Evolutionary conservation across 2,329 filamentous ascomycete genomes (phyloP).

Genomic region (Fusarium abutilonis): DNA sequence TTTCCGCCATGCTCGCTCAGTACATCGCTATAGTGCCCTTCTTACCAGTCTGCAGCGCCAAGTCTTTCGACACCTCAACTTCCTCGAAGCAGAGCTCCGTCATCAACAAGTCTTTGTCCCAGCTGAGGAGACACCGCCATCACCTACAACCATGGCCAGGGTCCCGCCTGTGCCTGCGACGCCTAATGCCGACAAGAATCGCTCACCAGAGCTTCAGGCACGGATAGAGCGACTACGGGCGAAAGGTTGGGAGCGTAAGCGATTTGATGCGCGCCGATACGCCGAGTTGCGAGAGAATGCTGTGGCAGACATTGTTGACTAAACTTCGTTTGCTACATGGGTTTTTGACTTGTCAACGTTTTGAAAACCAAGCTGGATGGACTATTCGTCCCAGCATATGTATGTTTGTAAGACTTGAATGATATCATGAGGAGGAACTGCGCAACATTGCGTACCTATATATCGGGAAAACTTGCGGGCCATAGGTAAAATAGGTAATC

Average conservation of each 20-base stretch:
- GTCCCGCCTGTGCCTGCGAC: slow-evolving; percentile 21
- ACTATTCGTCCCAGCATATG: slow-evolving; percentile 18
- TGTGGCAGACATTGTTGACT: slow-evolving; percentile 58
- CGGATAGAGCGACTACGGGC: slow-evolving; percentile 65
- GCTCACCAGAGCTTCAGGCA: slow-evolving; percentile 56
- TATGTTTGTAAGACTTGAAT: slow-evolving; percentile 29
- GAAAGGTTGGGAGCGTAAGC: slow-evolving; percentile 64
- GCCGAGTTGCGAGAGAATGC: slow-evolving; percentile 62
- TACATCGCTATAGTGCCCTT: slow-evolving; percentile 61
- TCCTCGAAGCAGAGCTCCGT: slow-evolving; percentile 55
- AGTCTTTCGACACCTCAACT: slow-evolving; percentile 59
- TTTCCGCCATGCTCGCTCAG: slow-evolving; percentile 55
- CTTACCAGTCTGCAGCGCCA: slow-evolving; percentile 61
- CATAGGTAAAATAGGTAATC: slow-evolving; percentile 4
- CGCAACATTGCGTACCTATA: neutral
- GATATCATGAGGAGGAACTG: slow-evolving; percentile 27
- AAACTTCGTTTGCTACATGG: neutral
- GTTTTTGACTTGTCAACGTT: neutral
- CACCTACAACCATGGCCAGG: neutral
- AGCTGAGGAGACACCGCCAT: slow-evolving; percentile 13
- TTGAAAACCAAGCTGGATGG: slow-evolving; percentile 3
- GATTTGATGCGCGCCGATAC: slow-evolving; percentile 65
- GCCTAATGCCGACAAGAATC: slow-evolving; percentile 49
- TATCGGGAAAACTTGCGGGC: slow-evolving; percentile 1
- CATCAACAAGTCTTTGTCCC: slow-evolving; percentile 40